Conservation (phyloP, 441 rosid species). For the Erodium texanum region DNA sequence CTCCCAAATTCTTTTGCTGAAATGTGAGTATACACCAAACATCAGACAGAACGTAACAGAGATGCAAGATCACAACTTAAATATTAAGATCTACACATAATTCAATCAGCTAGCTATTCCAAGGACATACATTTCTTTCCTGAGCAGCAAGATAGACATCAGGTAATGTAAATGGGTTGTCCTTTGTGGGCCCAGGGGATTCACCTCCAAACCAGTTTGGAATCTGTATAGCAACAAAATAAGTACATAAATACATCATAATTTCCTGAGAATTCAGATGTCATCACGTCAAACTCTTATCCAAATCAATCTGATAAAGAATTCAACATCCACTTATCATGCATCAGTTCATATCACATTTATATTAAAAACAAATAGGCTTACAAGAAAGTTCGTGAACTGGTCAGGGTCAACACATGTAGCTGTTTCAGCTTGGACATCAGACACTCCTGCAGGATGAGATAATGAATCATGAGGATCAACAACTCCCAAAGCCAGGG, state of each 20-base stretch:
- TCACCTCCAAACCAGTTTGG: constrained; percentile 8
- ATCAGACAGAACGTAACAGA: constrained; percentile 15
- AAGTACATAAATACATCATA: background rate
- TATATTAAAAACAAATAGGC: background rate
- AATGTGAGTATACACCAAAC: background rate
- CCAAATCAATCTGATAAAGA: background rate
- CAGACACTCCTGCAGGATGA: constrained; percentile 97
- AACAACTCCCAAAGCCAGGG: constrained; percentile 73
- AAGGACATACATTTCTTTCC: constrained; percentile 3
- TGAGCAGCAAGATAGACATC: constrained; percentile 1
- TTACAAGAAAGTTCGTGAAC: constrained; percentile 85
- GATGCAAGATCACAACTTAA: background rate
- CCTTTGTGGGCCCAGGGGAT: background rate
- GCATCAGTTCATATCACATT: background rate
- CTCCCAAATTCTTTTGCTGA: constrained; percentile 73
- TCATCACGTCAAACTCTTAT: background rate
- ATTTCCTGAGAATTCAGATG: background rate
- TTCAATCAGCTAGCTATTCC: background rate
- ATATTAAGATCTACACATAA: background rate
- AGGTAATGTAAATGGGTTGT: constrained; percentile 1
- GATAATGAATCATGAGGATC: constrained; percentile 96
- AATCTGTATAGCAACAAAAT: constrained; percentile 3
- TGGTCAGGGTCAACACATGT: constrained; percentile 77
- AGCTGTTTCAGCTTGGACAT: constrained; percentile 89
- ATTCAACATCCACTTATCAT: background rate